Conservation (phyloP, 768 basidiomycete species). For the Albatrellus ellisii region DNA sequence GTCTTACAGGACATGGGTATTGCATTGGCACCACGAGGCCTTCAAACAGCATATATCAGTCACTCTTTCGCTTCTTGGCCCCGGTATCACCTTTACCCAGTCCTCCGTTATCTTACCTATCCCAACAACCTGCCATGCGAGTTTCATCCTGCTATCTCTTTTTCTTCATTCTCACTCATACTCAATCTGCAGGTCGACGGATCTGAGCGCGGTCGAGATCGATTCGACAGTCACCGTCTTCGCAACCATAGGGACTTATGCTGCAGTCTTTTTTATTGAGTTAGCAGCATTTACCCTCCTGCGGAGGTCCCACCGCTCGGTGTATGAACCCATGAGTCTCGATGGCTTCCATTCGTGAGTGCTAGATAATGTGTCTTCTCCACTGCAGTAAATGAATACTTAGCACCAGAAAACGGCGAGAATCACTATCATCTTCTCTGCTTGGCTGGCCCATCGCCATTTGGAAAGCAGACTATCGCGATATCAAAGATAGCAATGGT, state of each 20-base stretch:
- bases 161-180: no score
- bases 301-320: conserved; percentile 70
- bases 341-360: conserved; percentile 41
- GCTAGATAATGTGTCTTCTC: neutral
- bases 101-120: no score
- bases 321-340: conserved; percentile 76
- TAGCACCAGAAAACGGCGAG: conserved; percentile 50
- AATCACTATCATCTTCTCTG: conserved; percentile 33
- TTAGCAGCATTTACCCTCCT: conserved; percentile 67
- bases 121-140: no score
- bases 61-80: no score
- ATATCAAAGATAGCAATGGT: conserved; percentile 58
- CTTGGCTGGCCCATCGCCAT: conserved; percentile 59
- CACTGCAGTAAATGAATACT: no score
- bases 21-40: no score
- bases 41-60: no score
- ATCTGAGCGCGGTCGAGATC: conserved; percentile 27
- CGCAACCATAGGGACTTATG: conserved; percentile 79
- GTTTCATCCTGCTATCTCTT: no score
- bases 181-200: no score
- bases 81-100: no score
- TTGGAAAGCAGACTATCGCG: conserved; percentile 44
- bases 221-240: conserved; percentile 72
- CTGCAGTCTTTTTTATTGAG: conserved; percentile 55
- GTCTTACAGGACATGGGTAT: no score